Evolutionary conservation across 805 yeast species (phyloP).

Genomic region (Limtongozyma cylindracea): DNA sequence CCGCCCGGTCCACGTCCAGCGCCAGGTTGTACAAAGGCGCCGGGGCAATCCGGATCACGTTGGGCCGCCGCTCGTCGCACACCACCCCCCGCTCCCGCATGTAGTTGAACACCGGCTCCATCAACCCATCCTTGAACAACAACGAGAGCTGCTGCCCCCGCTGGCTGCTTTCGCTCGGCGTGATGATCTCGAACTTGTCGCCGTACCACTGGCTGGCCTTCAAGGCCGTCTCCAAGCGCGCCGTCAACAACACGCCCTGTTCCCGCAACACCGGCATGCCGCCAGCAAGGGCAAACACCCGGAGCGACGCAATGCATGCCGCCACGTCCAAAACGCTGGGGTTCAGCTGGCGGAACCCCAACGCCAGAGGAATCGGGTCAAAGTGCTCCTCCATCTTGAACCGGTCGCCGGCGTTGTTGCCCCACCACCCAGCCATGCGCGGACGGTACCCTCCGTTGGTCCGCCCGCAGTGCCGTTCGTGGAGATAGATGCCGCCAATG

Average conservation of each 20-base stretch:
- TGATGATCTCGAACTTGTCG: constrained; percentile 33
- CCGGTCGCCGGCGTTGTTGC: constrained; percentile 43
- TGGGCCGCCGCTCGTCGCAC: constrained; percentile 77
- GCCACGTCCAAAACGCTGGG: constrained; percentile 77
- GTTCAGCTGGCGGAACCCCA: constrained; percentile 75
- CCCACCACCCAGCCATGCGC: constrained; percentile 96
- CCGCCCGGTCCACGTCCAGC: constrained; percentile 27
- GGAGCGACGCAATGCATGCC: constrained; percentile 39
- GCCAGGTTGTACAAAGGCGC: constrained; percentile 64
- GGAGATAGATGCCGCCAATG: constrained; percentile 66
- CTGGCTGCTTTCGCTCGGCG: constrained; percentile 28
- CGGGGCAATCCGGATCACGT: constrained; percentile 81
- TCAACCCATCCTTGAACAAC: constrained; percentile 27
- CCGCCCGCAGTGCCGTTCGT: constrained; percentile 21
- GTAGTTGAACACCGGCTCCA: constrained; percentile 30
- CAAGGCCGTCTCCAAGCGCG: constrained; percentile 23
- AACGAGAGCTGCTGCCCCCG: constrained; percentile 73
- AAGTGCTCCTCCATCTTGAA: constrained; percentile 62
- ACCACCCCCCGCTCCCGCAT: constrained; percentile 38
- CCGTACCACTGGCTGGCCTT: constrained; percentile 19
- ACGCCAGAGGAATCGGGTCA: constrained; percentile 65
- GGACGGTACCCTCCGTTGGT: constrained; percentile 17
- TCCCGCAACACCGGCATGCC: constrained; percentile 32
- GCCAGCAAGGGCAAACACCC: constrained; percentile 30
- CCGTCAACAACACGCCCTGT: constrained; percentile 33